Evolutionary conservation across 176 grass and related monocot species (phyloP).

Genomic region (Hyparrhenia diplandra): DNA sequence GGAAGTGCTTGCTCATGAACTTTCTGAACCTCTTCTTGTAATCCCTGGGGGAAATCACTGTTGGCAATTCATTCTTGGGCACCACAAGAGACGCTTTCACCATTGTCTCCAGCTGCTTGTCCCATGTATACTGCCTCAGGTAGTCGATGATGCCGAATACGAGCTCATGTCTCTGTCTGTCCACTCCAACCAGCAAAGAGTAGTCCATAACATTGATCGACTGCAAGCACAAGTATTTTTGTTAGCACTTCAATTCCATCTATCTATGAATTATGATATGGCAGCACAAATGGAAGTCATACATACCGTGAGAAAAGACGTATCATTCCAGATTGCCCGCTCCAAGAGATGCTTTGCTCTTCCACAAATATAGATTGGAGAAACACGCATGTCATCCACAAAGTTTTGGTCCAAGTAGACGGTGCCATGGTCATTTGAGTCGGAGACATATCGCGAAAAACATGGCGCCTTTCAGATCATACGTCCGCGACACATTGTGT

Average conservation of each 20-base stretch:
- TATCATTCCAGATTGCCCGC: constrained; percentile 72
- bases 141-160: constrained; percentile 72
- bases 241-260: neutral
- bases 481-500: constrained; percentile 42
- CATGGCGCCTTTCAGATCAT: constrained; percentile 64
- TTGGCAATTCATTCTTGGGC: constrained; percentile 52
- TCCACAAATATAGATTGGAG: constrained; percentile 59
- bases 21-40: constrained; percentile 68
- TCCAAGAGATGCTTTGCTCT: constrained; percentile 66
- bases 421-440: constrained; percentile 25
- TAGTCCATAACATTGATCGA: constrained; percentile 76
- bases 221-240: constrained; percentile 25
- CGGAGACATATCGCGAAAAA: constrained; percentile 32
- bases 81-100: constrained; percentile 52
- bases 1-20: constrained; percentile 54
- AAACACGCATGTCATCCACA: constrained; percentile 52
- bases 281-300: neutral
- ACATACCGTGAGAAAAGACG: constrained; percentile 60
- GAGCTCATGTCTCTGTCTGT: constrained; percentile 37
- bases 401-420: constrained; percentile 74
- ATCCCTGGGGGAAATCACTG: constrained; percentile 55
- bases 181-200: constrained; percentile 62
- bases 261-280: neutral
- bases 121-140: constrained; percentile 58
- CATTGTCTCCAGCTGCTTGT: constrained; percentile 69